Conservation (phyloP, 2,329 filamentous ascomycete genomes). For the Diaporthe ilicicola region DNA sequence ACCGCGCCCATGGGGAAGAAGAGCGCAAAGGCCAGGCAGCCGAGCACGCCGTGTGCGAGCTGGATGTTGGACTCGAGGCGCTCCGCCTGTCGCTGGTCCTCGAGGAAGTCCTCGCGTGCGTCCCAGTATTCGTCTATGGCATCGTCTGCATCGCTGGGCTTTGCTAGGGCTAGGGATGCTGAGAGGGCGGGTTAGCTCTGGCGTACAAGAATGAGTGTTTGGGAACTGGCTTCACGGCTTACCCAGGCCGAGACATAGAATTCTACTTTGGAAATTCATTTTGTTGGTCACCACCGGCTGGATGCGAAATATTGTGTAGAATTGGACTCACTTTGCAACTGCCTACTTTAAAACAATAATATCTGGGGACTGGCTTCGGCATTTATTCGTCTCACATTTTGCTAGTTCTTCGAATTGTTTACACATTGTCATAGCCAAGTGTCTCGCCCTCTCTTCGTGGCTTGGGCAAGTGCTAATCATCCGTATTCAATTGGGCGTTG, state of each 20-base stretch:
- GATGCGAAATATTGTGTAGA: not conserved
- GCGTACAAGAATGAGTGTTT: rapidly evolving
- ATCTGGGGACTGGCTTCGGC: not conserved
- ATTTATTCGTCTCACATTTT: not conserved
- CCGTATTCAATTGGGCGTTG: constrained; percentile 1
- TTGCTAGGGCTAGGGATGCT: not conserved
- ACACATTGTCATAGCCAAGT: not conserved
- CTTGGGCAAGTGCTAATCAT: not conserved
- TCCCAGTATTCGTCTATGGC: not conserved
- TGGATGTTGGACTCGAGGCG: not conserved
- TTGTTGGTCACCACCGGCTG: not conserved
- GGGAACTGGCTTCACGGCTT: not conserved
- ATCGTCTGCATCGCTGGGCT: not conserved
- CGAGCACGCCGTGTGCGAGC: constrained; percentile 34
- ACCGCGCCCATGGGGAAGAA: constrained; percentile 36
- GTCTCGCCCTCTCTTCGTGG: not conserved
- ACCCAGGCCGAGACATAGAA: not conserved
- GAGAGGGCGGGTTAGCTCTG: not conserved
- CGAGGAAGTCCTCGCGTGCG: constrained; percentile 3
- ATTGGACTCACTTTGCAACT: not conserved
- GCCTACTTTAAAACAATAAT: rapidly evolving
- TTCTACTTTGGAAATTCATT: not conserved
- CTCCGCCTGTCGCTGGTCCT: no score
- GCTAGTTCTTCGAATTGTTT: not conserved
- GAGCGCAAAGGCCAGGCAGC: constrained; percentile 34